Evolutionary conservation across 2,329 filamentous ascomycete species (phyloP).

Genomic region (Trichoderma citrinoviride): DNA sequence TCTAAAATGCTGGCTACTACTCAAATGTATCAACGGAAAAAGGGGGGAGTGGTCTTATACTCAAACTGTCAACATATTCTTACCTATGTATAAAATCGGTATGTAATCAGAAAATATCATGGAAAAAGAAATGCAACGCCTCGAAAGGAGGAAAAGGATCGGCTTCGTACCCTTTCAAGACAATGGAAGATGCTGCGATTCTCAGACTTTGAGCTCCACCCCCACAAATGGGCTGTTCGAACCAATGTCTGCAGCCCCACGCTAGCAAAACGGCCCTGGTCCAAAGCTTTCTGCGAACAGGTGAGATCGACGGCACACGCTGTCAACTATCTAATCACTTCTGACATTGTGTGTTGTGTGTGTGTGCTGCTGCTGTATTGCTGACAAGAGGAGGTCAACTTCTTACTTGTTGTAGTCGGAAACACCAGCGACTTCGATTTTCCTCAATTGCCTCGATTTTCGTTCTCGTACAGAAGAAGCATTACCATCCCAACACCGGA

Average conservation of each 20-base stretch:
- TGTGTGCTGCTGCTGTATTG: neutral
- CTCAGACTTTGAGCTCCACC: neutral
- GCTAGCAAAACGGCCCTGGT: neutral
- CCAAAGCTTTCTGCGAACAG: neutral
- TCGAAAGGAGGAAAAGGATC: neutral
- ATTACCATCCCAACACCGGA: neutral
- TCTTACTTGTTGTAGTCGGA: neutral
- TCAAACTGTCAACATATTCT: too few species aligned
- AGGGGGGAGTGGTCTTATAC: neutral
- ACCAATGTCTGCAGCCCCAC: slow-evolving; percentile 3
- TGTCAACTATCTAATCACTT: neutral
- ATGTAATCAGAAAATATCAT: neutral
- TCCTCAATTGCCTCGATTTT: neutral
- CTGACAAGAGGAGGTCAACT: neutral
- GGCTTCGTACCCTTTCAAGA: neutral
- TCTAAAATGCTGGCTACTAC: too few species aligned
- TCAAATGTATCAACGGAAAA: neutral
- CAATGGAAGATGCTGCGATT: neutral
- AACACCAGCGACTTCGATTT: neutral
- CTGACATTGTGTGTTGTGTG: neutral
- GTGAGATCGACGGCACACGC: neutral
- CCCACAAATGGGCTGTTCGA: neutral
- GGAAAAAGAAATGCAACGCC: neutral
- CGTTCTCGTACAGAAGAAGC: neutral
- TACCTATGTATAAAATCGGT: too few species aligned